Percentiles rank a stretch among this genome's conserved stretches.
Evolutionary conservation across 179 eudicot species (phyloP).

Genomic region (Silene coronaria): DNA sequence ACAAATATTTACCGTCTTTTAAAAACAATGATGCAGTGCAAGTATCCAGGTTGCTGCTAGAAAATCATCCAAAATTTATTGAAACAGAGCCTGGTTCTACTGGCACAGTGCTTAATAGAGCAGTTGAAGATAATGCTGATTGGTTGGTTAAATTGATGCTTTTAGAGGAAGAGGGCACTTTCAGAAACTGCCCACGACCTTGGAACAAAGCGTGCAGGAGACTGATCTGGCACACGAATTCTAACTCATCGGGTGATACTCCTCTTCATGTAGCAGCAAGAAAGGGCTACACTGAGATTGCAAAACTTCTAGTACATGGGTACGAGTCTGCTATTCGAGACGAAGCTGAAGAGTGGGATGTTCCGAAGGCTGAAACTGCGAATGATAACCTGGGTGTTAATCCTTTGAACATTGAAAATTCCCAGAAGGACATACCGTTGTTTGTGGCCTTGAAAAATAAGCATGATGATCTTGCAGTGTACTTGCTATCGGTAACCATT

Average conservation of each 20-base stretch:
- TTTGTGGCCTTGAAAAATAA: neutral
- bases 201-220: constrained; percentile 6
- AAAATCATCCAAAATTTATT: neutral
- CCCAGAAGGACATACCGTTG: neutral
- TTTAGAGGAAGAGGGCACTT: neutral
- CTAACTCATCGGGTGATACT: neutral
- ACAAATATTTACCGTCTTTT: no score
- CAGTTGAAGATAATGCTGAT: neutral
- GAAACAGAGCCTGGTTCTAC: neutral
- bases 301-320: neutral
- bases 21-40: no score
- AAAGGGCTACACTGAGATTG: neutral
- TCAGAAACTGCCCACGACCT: neutral
- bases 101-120: neutral
- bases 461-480: constrained; percentile 12
- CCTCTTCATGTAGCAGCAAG: neutral
- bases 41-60: neutral
- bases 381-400: neutral
- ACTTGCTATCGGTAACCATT: neutral
- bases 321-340: constrained; percentile 7
- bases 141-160: neutral
- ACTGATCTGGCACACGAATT: neutral
- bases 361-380: constrained; percentile 1
- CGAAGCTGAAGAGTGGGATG: constrained; percentile 6
- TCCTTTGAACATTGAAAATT: constrained; percentile 11